Conservation (phyloP, 164 flowering plant genomes). For the Magnolia changhungtana region DNA sequence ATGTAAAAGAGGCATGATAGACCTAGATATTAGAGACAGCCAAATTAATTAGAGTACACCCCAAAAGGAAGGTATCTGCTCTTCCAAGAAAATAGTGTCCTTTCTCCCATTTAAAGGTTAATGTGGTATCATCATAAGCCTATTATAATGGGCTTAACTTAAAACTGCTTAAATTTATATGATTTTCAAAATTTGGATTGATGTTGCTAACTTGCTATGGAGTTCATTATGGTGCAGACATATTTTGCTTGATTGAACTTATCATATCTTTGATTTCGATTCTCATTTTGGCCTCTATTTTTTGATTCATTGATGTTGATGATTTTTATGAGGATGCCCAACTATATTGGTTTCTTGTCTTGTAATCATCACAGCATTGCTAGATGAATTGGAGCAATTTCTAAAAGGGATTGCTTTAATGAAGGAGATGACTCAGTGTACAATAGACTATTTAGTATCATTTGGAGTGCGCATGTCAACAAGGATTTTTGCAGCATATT, state of each 20-base stretch:
- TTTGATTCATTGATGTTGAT: not conserved
- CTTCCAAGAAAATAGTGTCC: too few species aligned
- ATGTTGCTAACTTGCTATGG: too few species aligned
- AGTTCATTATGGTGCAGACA: not conserved
- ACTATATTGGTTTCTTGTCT: not conserved
- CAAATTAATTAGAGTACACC: too few species aligned
- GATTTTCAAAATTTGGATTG: too few species aligned
- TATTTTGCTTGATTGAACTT: not conserved
- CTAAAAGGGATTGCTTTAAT: slow-evolving; percentile 87
- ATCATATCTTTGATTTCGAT: not conserved
- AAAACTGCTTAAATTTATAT: too few species aligned
- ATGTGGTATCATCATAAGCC: too few species aligned
- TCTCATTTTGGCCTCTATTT: not conserved
- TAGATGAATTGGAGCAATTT: slow-evolving; percentile 83
- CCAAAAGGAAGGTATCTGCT: too few species aligned
- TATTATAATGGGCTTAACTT: too few species aligned
- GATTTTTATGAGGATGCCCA: not conserved
- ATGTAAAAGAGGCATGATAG: too few species aligned
- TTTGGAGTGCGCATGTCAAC: slow-evolving; percentile 99
- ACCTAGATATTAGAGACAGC: too few species aligned
- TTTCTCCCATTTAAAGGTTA: too few species aligned
- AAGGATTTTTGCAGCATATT: slow-evolving; percentile 85
- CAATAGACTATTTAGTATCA: slow-evolving; percentile 85
- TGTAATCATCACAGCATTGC: slow-evolving; percentile 39
- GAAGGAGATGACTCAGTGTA: slow-evolving; percentile 88